Evolutionary conservation across 2,329 filamentous ascomycete species (phyloP), one percentile per base, ranked within the genome.

Genomic region (Venturia effusa): DNA sequence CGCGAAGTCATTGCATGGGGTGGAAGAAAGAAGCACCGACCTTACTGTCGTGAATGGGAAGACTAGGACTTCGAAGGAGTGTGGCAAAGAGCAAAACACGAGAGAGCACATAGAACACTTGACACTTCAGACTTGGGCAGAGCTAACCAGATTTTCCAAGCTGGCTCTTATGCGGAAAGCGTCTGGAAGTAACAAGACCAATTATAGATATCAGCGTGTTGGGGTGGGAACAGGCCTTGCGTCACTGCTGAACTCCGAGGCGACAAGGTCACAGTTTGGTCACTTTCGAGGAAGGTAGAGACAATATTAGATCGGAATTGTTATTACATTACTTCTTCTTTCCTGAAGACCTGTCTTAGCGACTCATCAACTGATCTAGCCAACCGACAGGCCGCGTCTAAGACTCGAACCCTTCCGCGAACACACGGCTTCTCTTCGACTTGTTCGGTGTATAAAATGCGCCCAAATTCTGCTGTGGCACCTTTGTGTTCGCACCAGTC

Each of bases 401-500:
- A 19, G 51, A 32, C 30, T 57, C 51, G 5, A 34, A 57, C 1
- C 27, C 27, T 19, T 57, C 30, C 15, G 51, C 51, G 15, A 57
- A 57, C 0, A 57, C 51, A 34, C 51, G 51, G 22, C 51, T 37
- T 17, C 51, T 57, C 30, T n/a, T 10, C 13, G 13, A 51, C 4
- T 27, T 34, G 22, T 2, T 30, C 2, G 51, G 51, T 30, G 51
- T 57, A 19, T 62, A 63, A 48, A 27, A 24, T 8, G 43, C 48
- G 19, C 61, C 61, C 34, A 24, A 2, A 37, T 63, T 51, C 32
- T 40, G 32, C 30, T 37, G 27, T 22, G 30, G 48, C 3, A 59
- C 48, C 45, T 64, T 27, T 55, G 57, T 61, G 15, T 61, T 61
- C 37, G 62, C 54, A 13, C 62, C 62, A 1, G 5, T 61, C 54